A percentile compares a stretch with the other conserved stretches of the same genome.
Conservation (phyloP, 208 protist species). For the Wallacemonas rigidus region DNA sequence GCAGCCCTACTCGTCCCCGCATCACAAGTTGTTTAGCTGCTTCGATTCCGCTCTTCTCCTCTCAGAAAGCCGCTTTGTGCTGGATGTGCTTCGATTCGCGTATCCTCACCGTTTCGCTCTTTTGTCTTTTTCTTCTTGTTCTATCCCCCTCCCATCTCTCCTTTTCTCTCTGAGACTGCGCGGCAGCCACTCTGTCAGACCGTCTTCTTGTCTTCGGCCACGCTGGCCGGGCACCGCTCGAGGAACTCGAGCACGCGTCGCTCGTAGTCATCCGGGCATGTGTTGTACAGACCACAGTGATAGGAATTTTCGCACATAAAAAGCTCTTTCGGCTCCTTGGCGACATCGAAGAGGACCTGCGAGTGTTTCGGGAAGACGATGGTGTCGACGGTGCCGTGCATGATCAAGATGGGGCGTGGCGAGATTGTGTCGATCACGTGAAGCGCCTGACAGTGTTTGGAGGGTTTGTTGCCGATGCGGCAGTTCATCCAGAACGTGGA, state of each 20-base stretch:
- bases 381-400: conserved; percentile 90
- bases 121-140: too few relatives aligned
- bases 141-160: too few relatives aligned
- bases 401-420: conserved; percentile 82
- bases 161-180: too few relatives aligned
- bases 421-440: conserved; percentile 81
- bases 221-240: conserved; percentile 1
- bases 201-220: conserved; percentile 14
- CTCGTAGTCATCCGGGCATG: conserved; percentile 78
- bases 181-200: neutral
- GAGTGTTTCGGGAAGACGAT: conserved; percentile 87
- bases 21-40: too few relatives aligned
- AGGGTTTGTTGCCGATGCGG: conserved; percentile 86
- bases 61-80: too few relatives aligned
- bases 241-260: conserved; percentile 64
- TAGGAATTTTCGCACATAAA: conserved; percentile 85
- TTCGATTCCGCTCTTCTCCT: too few relatives aligned
- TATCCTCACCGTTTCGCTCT: too few relatives aligned
- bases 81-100: too few relatives aligned
- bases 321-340: conserved; percentile 86
- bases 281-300: conserved; percentile 92
- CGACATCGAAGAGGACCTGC: conserved; percentile 68
- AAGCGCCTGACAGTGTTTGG: conserved; percentile 81
- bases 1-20: too few relatives aligned
- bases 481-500: conserved; percentile 84